Evolutionary conservation across 2,329 filamentous ascomycete species (phyloP).

Genomic region (Penicillium concentricum): DNA sequence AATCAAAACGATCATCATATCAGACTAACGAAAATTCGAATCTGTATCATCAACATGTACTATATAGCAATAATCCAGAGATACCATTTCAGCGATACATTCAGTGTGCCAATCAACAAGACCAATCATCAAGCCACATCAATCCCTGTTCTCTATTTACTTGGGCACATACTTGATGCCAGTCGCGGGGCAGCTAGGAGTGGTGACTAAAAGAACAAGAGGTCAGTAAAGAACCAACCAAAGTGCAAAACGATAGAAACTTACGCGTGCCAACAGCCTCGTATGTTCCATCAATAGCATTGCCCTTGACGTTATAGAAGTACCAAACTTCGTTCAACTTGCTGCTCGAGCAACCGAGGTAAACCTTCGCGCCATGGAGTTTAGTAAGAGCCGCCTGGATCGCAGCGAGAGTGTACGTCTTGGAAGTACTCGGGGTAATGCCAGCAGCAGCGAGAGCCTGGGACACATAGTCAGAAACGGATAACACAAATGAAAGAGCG

Average conservation of each 20-base stretch:
- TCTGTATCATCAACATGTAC: not conserved
- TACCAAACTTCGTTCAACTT: conserved; percentile 58
- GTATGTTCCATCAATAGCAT: conserved; percentile 61
- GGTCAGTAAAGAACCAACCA: not conserved
- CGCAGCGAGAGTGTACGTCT: conserved; percentile 52
- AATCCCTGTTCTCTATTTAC: conserved; percentile 9
- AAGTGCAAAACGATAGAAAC: conserved; percentile 11
- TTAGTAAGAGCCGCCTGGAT: conserved; percentile 53
- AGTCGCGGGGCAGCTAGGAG: conserved; percentile 60
- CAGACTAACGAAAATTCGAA: not conserved
- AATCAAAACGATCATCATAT: not conserved
- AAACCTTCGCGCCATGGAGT: conserved; percentile 51
- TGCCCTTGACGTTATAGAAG: conserved; percentile 53
- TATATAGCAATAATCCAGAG: conserved; percentile 2
- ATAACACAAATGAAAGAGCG: not conserved
- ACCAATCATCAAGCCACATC: not conserved
- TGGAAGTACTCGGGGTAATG: conserved; percentile 51
- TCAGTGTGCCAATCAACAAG: not conserved
- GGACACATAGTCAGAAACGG: not conserved
- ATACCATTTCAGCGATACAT: conserved; percentile 2
- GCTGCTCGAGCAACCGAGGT: conserved; percentile 51
- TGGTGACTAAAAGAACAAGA: conserved; percentile 21
- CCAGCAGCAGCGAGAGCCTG: conserved; percentile 55
- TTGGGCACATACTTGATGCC: conserved; percentile 68
- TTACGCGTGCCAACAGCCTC: conserved; percentile 53